Evolutionary conservation across 2,329 filamentous ascomycete genomes (phyloP), one percentile per base, ranked within the genome.

Genomic region (Didymella arachidicola): DNA sequence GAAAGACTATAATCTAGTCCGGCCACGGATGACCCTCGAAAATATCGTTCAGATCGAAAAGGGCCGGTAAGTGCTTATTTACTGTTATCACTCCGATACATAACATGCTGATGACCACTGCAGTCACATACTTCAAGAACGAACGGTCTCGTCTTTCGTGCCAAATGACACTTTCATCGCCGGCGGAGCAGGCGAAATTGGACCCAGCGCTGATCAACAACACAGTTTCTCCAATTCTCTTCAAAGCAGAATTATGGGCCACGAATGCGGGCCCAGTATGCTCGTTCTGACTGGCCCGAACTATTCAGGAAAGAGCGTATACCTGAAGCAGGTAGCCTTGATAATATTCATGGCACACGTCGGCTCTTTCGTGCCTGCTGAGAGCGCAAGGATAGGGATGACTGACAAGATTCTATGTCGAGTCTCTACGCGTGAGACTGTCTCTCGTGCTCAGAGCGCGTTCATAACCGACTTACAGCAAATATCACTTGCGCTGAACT

Each of bases 301-400:
- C 68, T 96, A 95, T 74, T 98, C 95, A 0, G 95, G 95, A 0
- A 99, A 99, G 77, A 98, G 93, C 67, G 87, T 98, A 0, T 98
- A 97, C 76, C 83, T 98, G 72, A 99, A 96, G 76, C 94, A 99
- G 74, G 86, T 92, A 30, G 95, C 93, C 4, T 80, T 97, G 48
- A 95, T 97, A 58, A 88, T 96, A 14, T 97, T 95, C 72, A 84
- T 99, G 76, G 92, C 95, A 0, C 95, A 99, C 72, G 86, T 97
- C 52, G 95, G 95, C 50, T 82, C 92, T 73, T 98, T 91, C 72
- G 91, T 99, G 1, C 94, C 95, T 1, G 94, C 93, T 1, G 83
- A 88, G 16, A 80, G 78, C 27, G 94, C 93, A 8, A 84, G 78
- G 1, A 89, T 99, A 61, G 94, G 95, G 0, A 78, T 98, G 34